Conservation (phyloP, 164 flowering plant species). For the Macadamia tetraphylla region DNA sequence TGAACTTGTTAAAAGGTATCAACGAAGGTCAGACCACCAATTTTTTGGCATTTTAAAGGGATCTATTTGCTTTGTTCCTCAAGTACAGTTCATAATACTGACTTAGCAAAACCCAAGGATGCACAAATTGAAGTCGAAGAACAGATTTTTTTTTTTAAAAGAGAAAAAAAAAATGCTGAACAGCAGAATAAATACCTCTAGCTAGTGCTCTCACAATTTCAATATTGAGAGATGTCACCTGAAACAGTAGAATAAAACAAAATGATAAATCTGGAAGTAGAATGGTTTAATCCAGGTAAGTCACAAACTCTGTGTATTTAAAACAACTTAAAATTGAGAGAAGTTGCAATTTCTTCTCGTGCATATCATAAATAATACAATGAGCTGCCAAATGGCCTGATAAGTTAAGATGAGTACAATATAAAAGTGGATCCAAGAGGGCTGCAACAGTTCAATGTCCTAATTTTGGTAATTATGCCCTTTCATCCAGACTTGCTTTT, state of each 20-base stretch:
- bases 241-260: slow-evolving; percentile 19
- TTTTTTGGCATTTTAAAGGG: too few species aligned
- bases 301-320: background rate
- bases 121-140: background rate
- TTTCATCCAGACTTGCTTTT: background rate
- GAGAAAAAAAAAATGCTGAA: background rate
- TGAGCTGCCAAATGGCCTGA: background rate
- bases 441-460: background rate
- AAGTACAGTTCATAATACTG: too few species aligned
- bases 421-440: background rate
- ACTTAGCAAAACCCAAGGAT: too few species aligned
- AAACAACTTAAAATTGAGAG: background rate
- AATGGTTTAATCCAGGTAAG: background rate
- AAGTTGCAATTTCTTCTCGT: background rate
- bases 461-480: background rate
- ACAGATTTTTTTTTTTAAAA: background rate
- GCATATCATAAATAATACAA: background rate
- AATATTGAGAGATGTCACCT: slow-evolving; percentile 91
- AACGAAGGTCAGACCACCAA: too few species aligned
- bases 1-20: too few species aligned
- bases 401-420: background rate
- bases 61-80: too few species aligned
- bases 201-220: slow-evolving; percentile 95
- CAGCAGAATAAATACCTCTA: slow-evolving; percentile 44
- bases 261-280: background rate